Conservation (phyloP, 2,329 filamentous ascomycete species). For the Orbilia oligospora region DNA sequence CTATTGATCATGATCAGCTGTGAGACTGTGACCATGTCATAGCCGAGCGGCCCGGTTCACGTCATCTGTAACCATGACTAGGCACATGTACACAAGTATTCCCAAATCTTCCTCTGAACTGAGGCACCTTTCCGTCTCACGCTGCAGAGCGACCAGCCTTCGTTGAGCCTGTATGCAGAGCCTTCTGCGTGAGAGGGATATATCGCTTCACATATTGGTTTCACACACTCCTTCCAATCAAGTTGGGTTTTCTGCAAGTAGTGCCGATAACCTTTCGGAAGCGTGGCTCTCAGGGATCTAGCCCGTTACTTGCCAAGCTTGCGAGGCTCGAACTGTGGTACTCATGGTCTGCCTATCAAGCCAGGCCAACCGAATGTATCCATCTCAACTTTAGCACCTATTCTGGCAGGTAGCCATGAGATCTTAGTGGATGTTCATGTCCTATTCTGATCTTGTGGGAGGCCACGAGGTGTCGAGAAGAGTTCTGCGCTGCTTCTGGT, state of each 20-base stretch:
- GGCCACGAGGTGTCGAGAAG: conserved; percentile 35
- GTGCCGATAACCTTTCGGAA: conserved; percentile 52
- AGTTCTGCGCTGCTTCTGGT: conserved; percentile 31
- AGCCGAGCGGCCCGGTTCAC: conserved; percentile 32
- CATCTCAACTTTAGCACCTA: conserved; percentile 58
- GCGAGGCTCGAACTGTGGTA: conserved; percentile 44
- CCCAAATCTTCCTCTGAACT: conserved; percentile 9
- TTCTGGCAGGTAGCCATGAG: conserved; percentile 56
- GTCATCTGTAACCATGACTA: conserved; percentile 21
- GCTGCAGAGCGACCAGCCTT: conserved; percentile 23
- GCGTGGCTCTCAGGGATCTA: conserved; percentile 52
- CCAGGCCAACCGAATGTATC: conserved; percentile 49
- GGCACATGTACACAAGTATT: conserved; percentile 2
- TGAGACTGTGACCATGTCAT: conserved; percentile 53
- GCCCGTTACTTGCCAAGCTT: conserved; percentile 43
- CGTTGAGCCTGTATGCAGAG: conserved; percentile 21
- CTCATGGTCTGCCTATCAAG: conserved; percentile 42
- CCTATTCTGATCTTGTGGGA: conserved; percentile 24
- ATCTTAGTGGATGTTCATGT: conserved; percentile 32
- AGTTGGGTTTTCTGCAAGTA: conserved; percentile 31
- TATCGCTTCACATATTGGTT: conserved; percentile 20
- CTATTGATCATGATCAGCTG: conserved; percentile 53
- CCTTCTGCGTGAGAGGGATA: conserved; percentile 32
- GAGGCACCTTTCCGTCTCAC: conserved; percentile 23
- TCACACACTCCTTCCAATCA: conserved; percentile 13